A percentile compares a stretch with the other conserved stretches of the same genome.
Evolutionary conservation across 208 protist genomes (phyloP).

Genomic region (Blastocrithidia nonstop): DNA sequence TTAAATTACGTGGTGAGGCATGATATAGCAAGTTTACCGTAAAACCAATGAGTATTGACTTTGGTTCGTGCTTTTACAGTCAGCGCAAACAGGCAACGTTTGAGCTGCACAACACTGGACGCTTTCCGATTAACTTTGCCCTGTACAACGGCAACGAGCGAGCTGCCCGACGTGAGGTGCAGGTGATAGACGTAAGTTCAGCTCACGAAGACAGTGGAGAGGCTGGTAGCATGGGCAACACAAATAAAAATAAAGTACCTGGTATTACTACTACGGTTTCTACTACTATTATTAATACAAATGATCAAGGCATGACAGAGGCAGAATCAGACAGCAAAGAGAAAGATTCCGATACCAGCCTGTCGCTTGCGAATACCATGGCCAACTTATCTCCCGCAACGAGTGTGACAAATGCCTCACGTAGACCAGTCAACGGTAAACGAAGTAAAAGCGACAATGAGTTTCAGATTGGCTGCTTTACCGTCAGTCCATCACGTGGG

Average conservation of each 20-base stretch:
- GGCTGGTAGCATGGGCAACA: not conserved
- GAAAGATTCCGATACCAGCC: too few species aligned
- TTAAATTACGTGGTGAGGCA: slow-evolving; percentile 66
- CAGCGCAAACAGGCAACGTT: slow-evolving; percentile 69
- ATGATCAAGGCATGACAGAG: slow-evolving; percentile 4
- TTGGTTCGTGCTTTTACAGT: slow-evolving; percentile 86
- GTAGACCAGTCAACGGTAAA: slow-evolving; percentile 6
- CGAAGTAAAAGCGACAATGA: slow-evolving; percentile 25
- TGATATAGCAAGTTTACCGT: slow-evolving; percentile 85
- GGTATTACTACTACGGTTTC: too few species aligned
- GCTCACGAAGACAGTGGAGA: not conserved
- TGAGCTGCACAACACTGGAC: slow-evolving; percentile 81
- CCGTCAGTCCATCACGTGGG: slow-evolving; percentile 41
- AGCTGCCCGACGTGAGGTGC: not conserved
- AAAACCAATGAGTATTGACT: slow-evolving; percentile 86
- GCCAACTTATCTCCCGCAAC: not conserved
- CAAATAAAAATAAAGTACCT: too few species aligned
- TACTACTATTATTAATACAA: not conserved
- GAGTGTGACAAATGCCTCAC: slow-evolving; percentile 8
- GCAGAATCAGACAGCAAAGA: too few species aligned
- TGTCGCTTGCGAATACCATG: too few species aligned
- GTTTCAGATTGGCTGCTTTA: slow-evolving; percentile 64
- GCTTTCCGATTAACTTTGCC: slow-evolving; percentile 62
- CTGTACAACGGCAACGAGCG: slow-evolving; percentile 69
- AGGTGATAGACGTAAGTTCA: too few species aligned